Evolutionary conservation across 1,139 yeast genomes (phyloP).

Genomic region (Pichia sp.): DNA sequence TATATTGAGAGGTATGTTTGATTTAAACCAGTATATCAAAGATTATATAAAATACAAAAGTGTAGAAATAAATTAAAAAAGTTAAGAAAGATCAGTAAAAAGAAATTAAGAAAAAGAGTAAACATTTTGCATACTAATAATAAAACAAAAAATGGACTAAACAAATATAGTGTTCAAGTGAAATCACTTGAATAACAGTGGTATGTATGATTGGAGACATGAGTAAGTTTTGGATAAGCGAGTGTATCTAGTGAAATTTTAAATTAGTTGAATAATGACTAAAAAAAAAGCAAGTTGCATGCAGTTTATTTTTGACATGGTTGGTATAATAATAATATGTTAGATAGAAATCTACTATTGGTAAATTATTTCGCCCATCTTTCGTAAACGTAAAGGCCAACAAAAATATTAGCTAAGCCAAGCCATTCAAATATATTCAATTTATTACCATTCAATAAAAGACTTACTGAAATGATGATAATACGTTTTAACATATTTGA

Average conservation of each 20-base stretch:
- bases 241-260: no score
- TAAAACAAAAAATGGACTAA: neutral
- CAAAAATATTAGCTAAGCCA: conserved; percentile 46
- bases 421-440: conserved; percentile 49
- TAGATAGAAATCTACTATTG: no score
- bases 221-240: no score
- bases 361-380: conserved; percentile 48
- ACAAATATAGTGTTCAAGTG: no score
- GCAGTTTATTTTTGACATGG: no score
- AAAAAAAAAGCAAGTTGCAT: no score
- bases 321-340: no score
- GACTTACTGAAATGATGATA: conserved; percentile 76
- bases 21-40: neutral
- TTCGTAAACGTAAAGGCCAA: conserved; percentile 51
- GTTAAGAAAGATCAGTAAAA: no score
- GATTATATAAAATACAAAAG: neutral
- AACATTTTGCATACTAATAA: neutral
- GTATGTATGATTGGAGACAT: neutral
- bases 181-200: neutral
- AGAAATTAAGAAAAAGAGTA: neutral
- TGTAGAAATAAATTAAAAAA: neutral
- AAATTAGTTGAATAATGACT: no score
- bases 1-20: no score
- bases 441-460: conserved; percentile 63
- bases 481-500: conserved; percentile 85